Evolutionary conservation across 1,284 basidiomycete species (phyloP).

Genomic region (Exsudoporus floridanus): DNA sequence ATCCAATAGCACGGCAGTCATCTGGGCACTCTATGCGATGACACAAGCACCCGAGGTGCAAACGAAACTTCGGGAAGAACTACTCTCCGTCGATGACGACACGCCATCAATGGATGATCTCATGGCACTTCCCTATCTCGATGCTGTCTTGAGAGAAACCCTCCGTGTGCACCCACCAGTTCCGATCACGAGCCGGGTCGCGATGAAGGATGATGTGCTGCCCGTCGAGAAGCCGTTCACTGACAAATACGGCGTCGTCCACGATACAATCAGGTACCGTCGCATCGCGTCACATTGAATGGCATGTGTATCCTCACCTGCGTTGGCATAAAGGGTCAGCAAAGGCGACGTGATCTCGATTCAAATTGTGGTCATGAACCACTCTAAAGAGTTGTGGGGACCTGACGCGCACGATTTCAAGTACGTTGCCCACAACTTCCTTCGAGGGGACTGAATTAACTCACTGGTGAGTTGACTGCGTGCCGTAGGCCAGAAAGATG

Average conservation of each 20-base stretch:
- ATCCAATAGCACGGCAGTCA: constrained; percentile 44
- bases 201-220: constrained; percentile 55
- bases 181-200: constrained; percentile 50
- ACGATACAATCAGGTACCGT: constrained; percentile 32
- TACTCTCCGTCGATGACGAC: constrained; percentile 49
- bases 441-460: neutral
- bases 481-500: constrained; percentile 53
- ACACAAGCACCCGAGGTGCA: constrained; percentile 57
- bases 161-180: constrained; percentile 69
- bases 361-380: constrained; percentile 43
- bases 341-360: constrained; percentile 42
- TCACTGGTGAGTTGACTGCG: neutral
- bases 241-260: constrained; percentile 42
- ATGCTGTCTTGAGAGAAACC: constrained; percentile 66
- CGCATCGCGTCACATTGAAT: neutral
- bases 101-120: constrained; percentile 61
- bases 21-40: constrained; percentile 69
- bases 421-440: constrained; percentile 1
- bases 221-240: constrained; percentile 50
- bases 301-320: neutral
- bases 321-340: constrained; percentile 32
- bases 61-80: constrained; percentile 67
- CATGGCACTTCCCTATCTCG: constrained; percentile 58
- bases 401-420: constrained; percentile 42
- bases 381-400: constrained; percentile 45